These are phyloP conservation scores for Coemansia furcata DNA, from an alignment of 192 early-diverging fungal species.

Conservation along the genomic window DNA sequence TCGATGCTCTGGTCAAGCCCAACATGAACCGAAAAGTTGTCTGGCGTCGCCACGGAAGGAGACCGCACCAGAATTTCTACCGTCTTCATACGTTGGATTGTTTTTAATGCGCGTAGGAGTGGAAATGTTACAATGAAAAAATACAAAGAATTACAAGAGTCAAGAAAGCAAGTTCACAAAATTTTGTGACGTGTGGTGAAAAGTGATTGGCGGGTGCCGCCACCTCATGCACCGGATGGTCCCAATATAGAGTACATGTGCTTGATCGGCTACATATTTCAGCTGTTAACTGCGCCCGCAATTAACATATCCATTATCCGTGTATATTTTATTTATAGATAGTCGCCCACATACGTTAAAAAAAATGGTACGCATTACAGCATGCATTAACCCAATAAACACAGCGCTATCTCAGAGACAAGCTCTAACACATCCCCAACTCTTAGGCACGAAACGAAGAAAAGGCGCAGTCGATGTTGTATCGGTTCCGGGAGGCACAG, in stretches of 20 bases:
- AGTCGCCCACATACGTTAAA: background rate
- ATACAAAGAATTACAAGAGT: background rate
- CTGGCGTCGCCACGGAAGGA: constrained; percentile 35
- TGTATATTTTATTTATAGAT: background rate
- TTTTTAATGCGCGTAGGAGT: background rate
- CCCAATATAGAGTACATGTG: background rate
- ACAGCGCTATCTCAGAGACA: background rate
- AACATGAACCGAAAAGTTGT: constrained; percentile 24
- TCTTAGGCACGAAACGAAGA: constrained; percentile 90
- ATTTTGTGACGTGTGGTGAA: background rate
- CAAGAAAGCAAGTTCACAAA: background rate
- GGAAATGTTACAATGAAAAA: background rate
- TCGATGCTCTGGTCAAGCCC: constrained; percentile 13
- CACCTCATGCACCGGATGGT: background rate
- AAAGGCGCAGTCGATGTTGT: constrained; percentile 98
- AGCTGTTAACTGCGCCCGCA: background rate
- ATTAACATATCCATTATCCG: background rate
- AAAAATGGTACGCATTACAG: background rate
- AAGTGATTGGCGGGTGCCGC: background rate
- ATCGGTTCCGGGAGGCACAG: constrained; percentile 95
- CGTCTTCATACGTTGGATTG: background rate
- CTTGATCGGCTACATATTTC: background rate
- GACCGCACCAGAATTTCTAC: constrained; percentile 34
- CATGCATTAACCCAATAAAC: background rate
- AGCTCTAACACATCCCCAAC: background rate